Evolutionary conservation across 2,329 filamentous ascomycete species (phyloP).

Genomic region (Cladosporium sp.): DNA sequence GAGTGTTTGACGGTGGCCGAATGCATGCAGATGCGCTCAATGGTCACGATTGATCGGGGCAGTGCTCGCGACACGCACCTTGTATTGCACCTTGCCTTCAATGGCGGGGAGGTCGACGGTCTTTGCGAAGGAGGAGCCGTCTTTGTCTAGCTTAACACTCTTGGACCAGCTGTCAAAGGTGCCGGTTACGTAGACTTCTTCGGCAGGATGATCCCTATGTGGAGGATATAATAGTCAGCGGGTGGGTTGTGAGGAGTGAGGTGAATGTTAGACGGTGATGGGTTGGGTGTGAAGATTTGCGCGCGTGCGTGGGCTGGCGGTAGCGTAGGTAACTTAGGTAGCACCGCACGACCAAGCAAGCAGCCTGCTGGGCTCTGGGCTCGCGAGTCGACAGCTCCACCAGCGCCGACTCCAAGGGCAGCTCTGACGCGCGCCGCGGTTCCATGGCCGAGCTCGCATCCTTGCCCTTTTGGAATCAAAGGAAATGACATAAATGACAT

Average conservation of each 20-base stretch:
- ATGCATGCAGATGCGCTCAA: background rate
- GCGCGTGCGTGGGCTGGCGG: conserved; percentile 1
- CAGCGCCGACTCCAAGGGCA: background rate
- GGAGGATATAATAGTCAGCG: background rate
- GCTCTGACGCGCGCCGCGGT: conserved; percentile 12
- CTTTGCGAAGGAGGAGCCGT: conserved; percentile 73
- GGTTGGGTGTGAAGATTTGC: conserved; percentile 8
- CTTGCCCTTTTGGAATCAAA: background rate
- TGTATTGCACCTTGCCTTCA: conserved; percentile 79
- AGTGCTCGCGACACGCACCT: conserved; percentile 60
- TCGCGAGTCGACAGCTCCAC: conserved; percentile 8
- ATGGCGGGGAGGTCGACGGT: conserved; percentile 69
- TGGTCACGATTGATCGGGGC: background rate
- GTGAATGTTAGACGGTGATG: background rate
- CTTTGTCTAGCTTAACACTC: conserved; percentile 78
- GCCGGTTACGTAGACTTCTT: conserved; percentile 91
- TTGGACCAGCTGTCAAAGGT: conserved; percentile 94
- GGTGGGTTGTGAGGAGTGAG: background rate
- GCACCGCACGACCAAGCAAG: conserved; percentile 12
- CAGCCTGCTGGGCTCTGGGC: conserved; percentile 5
- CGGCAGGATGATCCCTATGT: conserved; percentile 74
- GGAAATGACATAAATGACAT: conserved; percentile 37
- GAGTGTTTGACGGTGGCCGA: background rate
- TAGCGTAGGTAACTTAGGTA: conserved; percentile 6
- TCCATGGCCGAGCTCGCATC: conserved; percentile 8